phyloP scores from a whole-genome alignment of 2,329 filamentous ascomycete species.

The Pseudocercospora fuligena region DNA sequence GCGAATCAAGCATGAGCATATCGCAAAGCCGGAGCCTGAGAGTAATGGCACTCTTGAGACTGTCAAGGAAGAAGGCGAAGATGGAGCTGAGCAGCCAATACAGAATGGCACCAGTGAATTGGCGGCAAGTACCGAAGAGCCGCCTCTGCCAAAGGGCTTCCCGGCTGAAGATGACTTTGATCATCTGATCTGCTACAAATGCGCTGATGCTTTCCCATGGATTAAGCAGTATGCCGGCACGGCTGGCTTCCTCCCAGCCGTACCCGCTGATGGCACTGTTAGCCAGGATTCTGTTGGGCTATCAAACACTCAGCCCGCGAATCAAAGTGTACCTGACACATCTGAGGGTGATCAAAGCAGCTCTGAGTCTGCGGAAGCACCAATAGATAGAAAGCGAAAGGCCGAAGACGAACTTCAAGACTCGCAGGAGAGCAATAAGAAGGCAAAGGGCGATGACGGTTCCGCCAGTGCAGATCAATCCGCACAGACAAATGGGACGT shows the following conservation, averaged over 20 bases:
- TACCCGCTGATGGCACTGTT: constrained; percentile 54
- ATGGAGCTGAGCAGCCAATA: constrained; percentile 35
- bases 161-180: constrained; percentile 89
- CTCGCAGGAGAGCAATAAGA: constrained; percentile 35
- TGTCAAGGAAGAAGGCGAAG: constrained; percentile 40
- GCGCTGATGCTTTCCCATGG: constrained; percentile 85
- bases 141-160: constrained; percentile 81
- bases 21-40: constrained; percentile 21
- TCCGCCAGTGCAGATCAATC: neutral
- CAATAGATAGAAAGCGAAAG: constrained; percentile 50
- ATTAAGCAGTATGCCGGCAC: constrained; percentile 85
- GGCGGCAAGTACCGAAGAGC: constrained; percentile 59
- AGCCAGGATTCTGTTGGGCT: neutral
- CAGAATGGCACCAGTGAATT: constrained; percentile 44
- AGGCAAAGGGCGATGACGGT: constrained; percentile 31
- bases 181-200: constrained; percentile 91
- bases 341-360: neutral
- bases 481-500: neutral
- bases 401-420: constrained; percentile 46
- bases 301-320: neutral
- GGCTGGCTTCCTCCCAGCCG: constrained; percentile 75
- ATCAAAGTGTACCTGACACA: neutral
- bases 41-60: constrained; percentile 31
- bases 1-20: constrained; percentile 62
- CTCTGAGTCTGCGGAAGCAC: neutral